Base-by-base conservation (phyloP, 805 yeast species). In the Zygosaccharomyces siamensis region DNA sequence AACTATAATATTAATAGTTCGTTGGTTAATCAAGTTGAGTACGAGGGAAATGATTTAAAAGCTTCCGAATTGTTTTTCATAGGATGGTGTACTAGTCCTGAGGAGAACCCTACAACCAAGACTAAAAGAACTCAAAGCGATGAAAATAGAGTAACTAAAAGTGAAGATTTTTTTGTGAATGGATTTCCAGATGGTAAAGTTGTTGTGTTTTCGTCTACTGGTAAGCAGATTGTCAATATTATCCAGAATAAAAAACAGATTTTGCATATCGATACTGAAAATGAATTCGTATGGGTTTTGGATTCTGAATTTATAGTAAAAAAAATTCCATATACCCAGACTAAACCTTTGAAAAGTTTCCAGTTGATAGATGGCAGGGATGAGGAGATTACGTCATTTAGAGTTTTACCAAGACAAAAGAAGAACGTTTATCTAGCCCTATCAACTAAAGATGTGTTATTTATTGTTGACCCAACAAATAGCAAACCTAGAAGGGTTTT, bases 401-500 rank as follows among this genome's bases (percentile, higher is more conserved):
- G 59, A 46, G 54, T 61, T 11, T 52, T 66, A 30, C 50, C 45
- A 36, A 43, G 33, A 43, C 46, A 14, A 7, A 32, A 16, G 18
- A 44, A 37, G 18, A 47, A 48, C 8, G 64, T 65, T 28, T 53
- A 53, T 7, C 48, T 74, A 10, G 51, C 69, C 45, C 63, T 65
- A 10, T 52, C 60, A 12, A 58, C 68, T 3, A 60, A 60, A 43
- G 44, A 58, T 60, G 74, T 81, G 7, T 83, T 83, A 8, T 82
- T 81, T 61, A 72, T 84, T 48, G 78, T 84, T 60, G 88, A 84
- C 63, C 87, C 87, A 38, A 56, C 61, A n/a, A 62, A 65, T 45
- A 66, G 67, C 49, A 63, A 66, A 47, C 70, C 70, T 12, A 48
- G 54, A 3, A 61, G 64, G 0, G 46, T 58, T 18, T 55, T 61